Evolutionary conservation across 2,329 filamentous ascomycete genomes (phyloP).

Genomic region (Corinectria fuckeliana): DNA sequence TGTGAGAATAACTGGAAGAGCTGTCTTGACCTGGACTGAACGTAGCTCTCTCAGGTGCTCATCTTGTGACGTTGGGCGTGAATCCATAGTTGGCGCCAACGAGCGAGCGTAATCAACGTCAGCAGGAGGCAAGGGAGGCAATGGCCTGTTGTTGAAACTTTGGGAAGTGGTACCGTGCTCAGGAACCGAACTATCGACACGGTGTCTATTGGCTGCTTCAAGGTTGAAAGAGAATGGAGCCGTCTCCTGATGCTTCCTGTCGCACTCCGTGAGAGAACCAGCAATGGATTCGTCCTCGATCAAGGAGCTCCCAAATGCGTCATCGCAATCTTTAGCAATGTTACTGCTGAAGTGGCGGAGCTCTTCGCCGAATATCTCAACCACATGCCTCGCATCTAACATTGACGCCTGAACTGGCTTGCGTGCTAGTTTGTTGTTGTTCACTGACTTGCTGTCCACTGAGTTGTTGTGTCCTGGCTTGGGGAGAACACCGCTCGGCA

Average conservation of each 20-base stretch:
- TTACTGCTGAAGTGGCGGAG: slow-evolving; percentile 83
- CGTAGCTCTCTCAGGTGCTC: slow-evolving; percentile 31
- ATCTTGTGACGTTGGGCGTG: slow-evolving; percentile 36
- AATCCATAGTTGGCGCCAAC: slow-evolving; percentile 26
- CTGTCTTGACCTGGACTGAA: slow-evolving; percentile 38
- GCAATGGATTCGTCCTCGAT: slow-evolving; percentile 49
- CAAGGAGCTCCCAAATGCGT: slow-evolving; percentile 80
- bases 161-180: slow-evolving; percentile 40
- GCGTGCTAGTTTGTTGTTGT: neutral
- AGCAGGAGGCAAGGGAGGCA: slow-evolving; percentile 56
- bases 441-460: neutral
- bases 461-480: slow-evolving; percentile 23
- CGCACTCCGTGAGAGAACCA: slow-evolving; percentile 42
- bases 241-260: slow-evolving; percentile 43
- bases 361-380: slow-evolving; percentile 69
- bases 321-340: slow-evolving; percentile 88
- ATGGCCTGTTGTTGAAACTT: slow-evolving; percentile 56
- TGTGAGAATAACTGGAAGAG: slow-evolving; percentile 41
- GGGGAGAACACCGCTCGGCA: slow-evolving; percentile 34
- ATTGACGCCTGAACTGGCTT: slow-evolving; percentile 18
- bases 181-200: slow-evolving; percentile 25
- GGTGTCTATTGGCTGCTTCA: slow-evolving; percentile 38
- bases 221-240: slow-evolving; percentile 53
- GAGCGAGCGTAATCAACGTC: slow-evolving; percentile 24
- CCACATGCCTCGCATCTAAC: slow-evolving; percentile 35